Conservation (phyloP, 2,329 filamentous ascomycete genomes). For the Arthroderma uncinatum region DNA sequence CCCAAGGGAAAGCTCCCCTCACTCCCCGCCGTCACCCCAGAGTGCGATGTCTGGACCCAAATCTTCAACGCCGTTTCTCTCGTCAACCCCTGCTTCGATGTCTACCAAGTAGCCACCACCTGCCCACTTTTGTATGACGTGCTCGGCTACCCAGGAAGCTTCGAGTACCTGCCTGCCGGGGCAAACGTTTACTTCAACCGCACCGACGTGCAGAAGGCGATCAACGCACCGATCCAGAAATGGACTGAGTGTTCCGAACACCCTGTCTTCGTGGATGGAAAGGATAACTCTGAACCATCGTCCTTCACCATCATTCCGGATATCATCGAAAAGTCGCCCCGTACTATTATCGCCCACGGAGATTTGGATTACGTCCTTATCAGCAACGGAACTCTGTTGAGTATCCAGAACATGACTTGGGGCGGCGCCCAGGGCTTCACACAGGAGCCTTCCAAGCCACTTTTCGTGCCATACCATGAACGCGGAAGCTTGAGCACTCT, state of each 20-base stretch:
- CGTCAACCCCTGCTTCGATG: slow-evolving; percentile 67
- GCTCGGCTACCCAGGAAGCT: slow-evolving; percentile 55
- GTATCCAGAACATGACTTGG: slow-evolving; percentile 75
- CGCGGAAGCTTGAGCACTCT: slow-evolving; percentile 37
- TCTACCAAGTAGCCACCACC: slow-evolving; percentile 61
- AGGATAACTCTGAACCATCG: slow-evolving; percentile 40
- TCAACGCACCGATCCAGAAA: slow-evolving; percentile 49
- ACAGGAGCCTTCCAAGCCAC: slow-evolving; percentile 46
- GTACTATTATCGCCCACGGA: slow-evolving; percentile 64
- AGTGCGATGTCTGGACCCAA: slow-evolving; percentile 49
- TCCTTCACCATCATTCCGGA: slow-evolving; percentile 51
- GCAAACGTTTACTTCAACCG: slow-evolving; percentile 59
- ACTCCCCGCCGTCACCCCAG: slow-evolving; percentile 33
- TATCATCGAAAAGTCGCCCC: slow-evolving; percentile 61
- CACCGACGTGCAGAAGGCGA: slow-evolving; percentile 55
- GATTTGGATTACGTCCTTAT: slow-evolving; percentile 57
- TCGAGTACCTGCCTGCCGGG: slow-evolving; percentile 52
- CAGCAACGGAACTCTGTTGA: slow-evolving; percentile 57
- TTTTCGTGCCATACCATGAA: slow-evolving; percentile 57
- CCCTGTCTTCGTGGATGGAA: slow-evolving; percentile 37
- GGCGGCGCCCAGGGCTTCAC: slow-evolving; percentile 61
- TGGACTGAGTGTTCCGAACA: slow-evolving; percentile 48
- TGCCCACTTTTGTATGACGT: slow-evolving; percentile 62
- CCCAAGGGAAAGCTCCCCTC: slow-evolving; percentile 51
- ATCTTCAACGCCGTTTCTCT: slow-evolving; percentile 44